Base-by-base conservation (phyloP, 2,329 filamentous ascomycete species). In the Cladosporium sp. region DNA sequence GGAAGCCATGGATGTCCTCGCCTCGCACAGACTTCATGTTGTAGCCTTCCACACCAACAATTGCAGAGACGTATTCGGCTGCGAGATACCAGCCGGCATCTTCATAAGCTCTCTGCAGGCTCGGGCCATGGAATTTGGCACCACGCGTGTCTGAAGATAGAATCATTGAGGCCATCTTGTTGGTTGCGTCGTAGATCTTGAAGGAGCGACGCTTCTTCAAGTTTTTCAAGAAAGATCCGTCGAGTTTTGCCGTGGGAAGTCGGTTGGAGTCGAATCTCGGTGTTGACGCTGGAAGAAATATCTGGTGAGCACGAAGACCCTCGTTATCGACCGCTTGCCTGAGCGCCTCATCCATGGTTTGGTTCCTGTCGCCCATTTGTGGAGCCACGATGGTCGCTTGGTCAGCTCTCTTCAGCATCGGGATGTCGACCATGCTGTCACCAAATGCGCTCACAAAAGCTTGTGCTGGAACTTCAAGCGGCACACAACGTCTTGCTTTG, bases 361-460 rank as follows among this genome's bases (percentile, higher is more conserved):
- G 76, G 66, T 81, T 86, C 52, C 82, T 74, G 0, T 49, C 67
- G 0, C 60, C 4, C 61, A 78, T 66, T 0, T 79, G 68, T 0
- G 82, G 81, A 2, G 83, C 80, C 0, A 87, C 76, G 3, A 88
- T 74, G 36, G 85, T 66, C 0, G 83, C 79, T 57, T 78, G 58
- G 61, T 86, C 69, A 0, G 84, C 84, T 34, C 70, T 62, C 2
- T 60, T 61, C 12, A 87, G 61, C 84, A 88, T 88, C 0, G 71
- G 68, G 17, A 87, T 37, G 61, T 87, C 85, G 6, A 85, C 59
- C 0, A 74, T 74, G 61, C 83, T 83, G 62, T 86, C 83, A n/a
- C 84, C 83, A 62, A 87, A 83, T 0, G 81, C 84, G 66, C 73
- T 78, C 17, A 85, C 78, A 37, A 75, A 67, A 75, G 44, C 0